Evolutionary conservation across 2,329 filamentous ascomycete species (phyloP).

Genomic region (Aspergillus tamarii): DNA sequence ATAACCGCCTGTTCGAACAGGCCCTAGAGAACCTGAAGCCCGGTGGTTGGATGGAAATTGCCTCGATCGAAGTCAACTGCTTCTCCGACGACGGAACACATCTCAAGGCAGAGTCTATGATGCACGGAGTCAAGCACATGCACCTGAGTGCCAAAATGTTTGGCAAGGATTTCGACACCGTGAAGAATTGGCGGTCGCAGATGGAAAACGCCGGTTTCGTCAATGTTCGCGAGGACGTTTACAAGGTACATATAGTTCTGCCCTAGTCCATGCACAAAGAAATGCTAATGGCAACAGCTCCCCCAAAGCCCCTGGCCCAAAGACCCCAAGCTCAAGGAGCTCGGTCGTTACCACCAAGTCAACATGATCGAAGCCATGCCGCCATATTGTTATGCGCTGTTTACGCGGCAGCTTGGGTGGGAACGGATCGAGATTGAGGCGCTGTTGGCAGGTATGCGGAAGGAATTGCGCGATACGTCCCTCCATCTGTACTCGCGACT

Average conservation of each 20-base stretch:
- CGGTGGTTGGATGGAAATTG: conserved; percentile 34
- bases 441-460: conserved; percentile 42
- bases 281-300: conserved; percentile 35
- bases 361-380: conserved; percentile 42
- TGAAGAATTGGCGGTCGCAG: conserved; percentile 41
- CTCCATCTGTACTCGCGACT: conserved; percentile 42
- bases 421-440: conserved; percentile 40
- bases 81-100: conserved; percentile 63
- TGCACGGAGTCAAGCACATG: conserved; percentile 33
- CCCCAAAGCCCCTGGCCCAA: conserved; percentile 58
- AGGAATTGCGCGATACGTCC: conserved; percentile 39
- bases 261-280: too few relatives aligned
- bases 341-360: conserved; percentile 48
- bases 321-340: conserved; percentile 55
- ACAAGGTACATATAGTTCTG: conserved; percentile 36
- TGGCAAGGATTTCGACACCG: conserved; percentile 38
- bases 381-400: conserved; percentile 40
- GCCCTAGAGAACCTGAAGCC: conserved; percentile 30
- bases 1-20: conserved; percentile 30
- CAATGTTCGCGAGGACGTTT: conserved; percentile 54
- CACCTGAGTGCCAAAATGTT: conserved; percentile 33
- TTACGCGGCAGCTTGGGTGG: conserved; percentile 46
- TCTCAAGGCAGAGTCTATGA: conserved; percentile 26
- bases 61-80: conserved; percentile 87
- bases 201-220: conserved; percentile 58